Evolutionary conservation across 768 basidiomycete genomes (phyloP).

Genomic region (Floccularia luteovirens): DNA sequence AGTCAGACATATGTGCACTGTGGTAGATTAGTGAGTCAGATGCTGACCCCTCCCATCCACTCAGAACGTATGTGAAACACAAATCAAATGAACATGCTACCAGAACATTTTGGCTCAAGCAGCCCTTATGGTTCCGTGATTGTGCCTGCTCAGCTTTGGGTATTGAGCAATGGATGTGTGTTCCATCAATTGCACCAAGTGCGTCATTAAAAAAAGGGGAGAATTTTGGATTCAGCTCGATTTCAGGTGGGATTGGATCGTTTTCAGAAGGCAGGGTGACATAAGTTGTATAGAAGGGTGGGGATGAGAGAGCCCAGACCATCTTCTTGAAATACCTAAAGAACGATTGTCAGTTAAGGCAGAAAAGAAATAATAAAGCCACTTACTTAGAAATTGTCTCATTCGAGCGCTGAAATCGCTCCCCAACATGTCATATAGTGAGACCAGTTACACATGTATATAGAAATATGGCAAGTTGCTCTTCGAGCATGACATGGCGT

Average conservation of each 20-base stretch:
- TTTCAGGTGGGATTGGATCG: slow-evolving; percentile 10
- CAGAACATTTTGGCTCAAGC: slow-evolving; percentile 19
- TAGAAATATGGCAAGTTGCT: slow-evolving; percentile 16
- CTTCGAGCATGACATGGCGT: slow-evolving; percentile 5
- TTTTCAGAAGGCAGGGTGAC: slow-evolving; percentile 9
- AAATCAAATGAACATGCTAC: slow-evolving; percentile 18
- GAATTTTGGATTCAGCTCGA: slow-evolving; percentile 15
- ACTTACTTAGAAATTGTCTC: slow-evolving; percentile 18
- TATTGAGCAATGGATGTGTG: neutral
- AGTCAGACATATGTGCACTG: slow-evolving; percentile 13
- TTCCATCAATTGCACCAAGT: slow-evolving; percentile 1
- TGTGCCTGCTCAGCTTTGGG: neutral
- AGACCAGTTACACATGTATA: slow-evolving; percentile 14
- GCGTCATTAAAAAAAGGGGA: slow-evolving; percentile 13
- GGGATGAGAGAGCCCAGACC: slow-evolving; percentile 9
- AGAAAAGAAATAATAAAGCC: neutral
- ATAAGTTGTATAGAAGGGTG: slow-evolving; percentile 8
- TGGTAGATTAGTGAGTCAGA: slow-evolving; percentile 15
- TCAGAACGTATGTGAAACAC: slow-evolving; percentile 16
- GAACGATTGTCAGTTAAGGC: neutral
- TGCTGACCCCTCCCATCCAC: slow-evolving; percentile 21
- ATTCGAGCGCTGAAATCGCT: slow-evolving; percentile 18
- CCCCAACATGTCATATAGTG: slow-evolving; percentile 11
- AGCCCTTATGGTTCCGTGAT: slow-evolving; percentile 10
- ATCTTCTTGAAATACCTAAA: slow-evolving; percentile 8